Evolutionary conservation across 345 rosid genomes (phyloP), one percentile per base, ranked within the genome.

Genomic region (Gossypium herbaceum): DNA sequence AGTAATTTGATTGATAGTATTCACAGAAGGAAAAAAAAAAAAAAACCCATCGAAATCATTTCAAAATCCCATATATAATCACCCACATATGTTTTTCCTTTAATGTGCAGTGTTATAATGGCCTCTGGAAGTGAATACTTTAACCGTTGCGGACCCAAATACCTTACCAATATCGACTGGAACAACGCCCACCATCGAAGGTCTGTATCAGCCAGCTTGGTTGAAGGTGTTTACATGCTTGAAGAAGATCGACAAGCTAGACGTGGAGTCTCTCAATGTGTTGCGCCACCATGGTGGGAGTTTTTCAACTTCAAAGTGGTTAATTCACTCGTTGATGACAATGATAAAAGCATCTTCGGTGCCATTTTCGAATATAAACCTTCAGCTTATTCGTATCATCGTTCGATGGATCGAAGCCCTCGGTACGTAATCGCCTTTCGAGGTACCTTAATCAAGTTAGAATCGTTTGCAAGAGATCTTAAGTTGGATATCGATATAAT

Each of bases 241-340:
- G 98, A 94, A 81, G 85, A 86, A 55, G 98, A 94, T 70, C 92
- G 96, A 71, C 98, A 90, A 81, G 79, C 77, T 52, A 81, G 83
- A 57, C 91, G 92, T 12, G 70, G 78, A 47, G 92, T 84, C 65
- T 79, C 85, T 12, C 77, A 84, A 45, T 92, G 90, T 74, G 75
- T 88, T 6, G 97, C 93, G 75, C 85, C 92, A 41, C 83, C 82
- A 5, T 94, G 98, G 98, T 94, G 97, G 85, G 89, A 86, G 80
- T 87, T 86, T 79, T 91, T 91, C 69, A 79, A 86, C 66, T 94
- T 92, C 72, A 77, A 56, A 41, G 77, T 88, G 76, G 65, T 83
- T 59, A 84, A 81, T 50, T 79, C 76, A 63, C 95, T 92, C 19
- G 82, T 85, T 1, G 97, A 94, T 25, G 87, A 88, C 16, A 85